Percentiles rank a stretch among this genome's conserved stretches.
phyloP scores from a whole-genome alignment of 441 rosid genomes.

The Populus trichocarpa region DNA sequence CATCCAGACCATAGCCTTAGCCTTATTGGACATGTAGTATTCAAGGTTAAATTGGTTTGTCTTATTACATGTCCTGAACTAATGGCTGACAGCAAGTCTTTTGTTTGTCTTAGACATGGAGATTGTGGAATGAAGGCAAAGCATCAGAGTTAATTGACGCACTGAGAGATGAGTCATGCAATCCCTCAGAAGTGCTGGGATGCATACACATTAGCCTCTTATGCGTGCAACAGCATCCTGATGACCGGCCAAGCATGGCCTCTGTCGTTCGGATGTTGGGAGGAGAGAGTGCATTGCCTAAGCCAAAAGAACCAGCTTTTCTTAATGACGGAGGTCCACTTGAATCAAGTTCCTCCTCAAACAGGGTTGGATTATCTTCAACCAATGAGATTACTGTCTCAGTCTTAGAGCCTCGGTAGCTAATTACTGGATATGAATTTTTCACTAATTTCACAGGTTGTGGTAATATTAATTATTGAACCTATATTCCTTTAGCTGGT shows the following conservation, averaged over 20 bases:
- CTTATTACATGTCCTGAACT: not conserved
- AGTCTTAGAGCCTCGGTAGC: not conserved
- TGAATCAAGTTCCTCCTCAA: not conserved
- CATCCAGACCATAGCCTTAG: not conserved
- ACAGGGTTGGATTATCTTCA: not conserved
- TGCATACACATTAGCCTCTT: conserved; percentile 5
- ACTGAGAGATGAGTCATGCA: not conserved
- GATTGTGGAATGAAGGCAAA: not conserved
- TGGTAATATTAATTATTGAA: not conserved
- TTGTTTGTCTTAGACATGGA: not conserved
- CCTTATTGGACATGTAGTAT: conserved; percentile 9
- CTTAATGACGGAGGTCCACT: not conserved
- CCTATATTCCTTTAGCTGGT: not conserved
- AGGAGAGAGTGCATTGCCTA: not conserved
- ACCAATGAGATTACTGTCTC: not conserved
- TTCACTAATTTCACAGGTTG: not conserved
- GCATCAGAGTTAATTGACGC: not conserved
- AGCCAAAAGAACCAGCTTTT: not conserved
- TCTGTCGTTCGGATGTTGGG: not conserved
- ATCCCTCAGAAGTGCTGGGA: not conserved
- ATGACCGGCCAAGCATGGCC: not conserved
- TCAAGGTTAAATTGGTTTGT: not conserved
- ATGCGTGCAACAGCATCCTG: not conserved
- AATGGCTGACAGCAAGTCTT: not conserved
- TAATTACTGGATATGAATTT: not conserved